Conservation (phyloP, 345 rosid genomes). For the Turritis glabra region DNA sequence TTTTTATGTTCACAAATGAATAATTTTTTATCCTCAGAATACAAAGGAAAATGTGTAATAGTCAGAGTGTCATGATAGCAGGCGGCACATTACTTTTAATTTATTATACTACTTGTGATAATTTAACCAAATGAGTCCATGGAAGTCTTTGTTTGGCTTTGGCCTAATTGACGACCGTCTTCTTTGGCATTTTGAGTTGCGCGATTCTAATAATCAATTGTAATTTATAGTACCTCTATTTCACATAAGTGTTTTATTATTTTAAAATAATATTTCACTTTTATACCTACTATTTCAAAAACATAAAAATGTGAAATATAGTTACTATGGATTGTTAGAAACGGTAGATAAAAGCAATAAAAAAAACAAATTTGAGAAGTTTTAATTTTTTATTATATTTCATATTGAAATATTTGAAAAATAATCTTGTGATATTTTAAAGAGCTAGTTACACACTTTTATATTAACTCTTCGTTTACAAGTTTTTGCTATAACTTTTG, state of each 20-base stretch:
- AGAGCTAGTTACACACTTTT: too few species aligned
- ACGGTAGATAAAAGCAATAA: too few species aligned
- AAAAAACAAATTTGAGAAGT: too few species aligned
- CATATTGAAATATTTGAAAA: too few species aligned
- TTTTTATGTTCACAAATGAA: background rate
- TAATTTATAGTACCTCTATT: background rate
- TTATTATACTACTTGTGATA: background rate
- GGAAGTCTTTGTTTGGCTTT: background rate
- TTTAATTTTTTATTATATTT: too few species aligned
- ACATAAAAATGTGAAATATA: too few species aligned
- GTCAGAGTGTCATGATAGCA: background rate
- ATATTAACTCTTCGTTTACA: too few species aligned
- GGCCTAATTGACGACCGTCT: background rate
- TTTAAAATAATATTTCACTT: too few species aligned
- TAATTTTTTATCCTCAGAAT: background rate
- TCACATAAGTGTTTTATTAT: background rate
- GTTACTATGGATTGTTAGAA: too few species aligned
- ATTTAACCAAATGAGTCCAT: background rate
- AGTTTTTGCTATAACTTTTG: too few species aligned
- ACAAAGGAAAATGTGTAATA: background rate
- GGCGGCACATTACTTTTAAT: background rate
- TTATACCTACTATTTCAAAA: too few species aligned
- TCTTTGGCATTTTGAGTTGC: background rate
- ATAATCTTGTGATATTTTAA: too few species aligned
- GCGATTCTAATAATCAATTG: background rate